Conservation (phyloP, 768 basidiomycete genomes). For the Trametes punicea region DNA sequence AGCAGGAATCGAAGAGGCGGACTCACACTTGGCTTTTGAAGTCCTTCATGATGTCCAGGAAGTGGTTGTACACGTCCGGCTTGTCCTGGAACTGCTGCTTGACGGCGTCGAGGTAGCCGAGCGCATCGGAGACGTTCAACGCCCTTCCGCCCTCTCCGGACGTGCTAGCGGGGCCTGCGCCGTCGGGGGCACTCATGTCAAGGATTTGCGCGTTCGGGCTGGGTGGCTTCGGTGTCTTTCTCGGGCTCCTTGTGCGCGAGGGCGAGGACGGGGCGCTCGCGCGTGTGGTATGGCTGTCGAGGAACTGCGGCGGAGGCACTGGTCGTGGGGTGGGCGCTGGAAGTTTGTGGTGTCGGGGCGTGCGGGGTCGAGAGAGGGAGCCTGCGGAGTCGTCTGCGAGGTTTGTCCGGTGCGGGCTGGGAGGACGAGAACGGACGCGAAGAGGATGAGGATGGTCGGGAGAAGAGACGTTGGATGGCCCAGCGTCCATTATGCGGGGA, state of each 20-base stretch:
- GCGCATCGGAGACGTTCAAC: conserved; percentile 89
- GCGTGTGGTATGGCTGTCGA: conserved; percentile 10
- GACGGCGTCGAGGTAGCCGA: conserved; percentile 92
- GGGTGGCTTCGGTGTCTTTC: conserved; percentile 12
- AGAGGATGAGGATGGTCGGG: conserved; percentile 2
- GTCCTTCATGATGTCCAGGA: conserved; percentile 98
- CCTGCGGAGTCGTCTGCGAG: conserved; percentile 2
- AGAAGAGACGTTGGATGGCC: conserved; percentile 7
- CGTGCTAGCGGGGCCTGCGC: conserved; percentile 12
- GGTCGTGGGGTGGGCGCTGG: conserved; percentile 17
- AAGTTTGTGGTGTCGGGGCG: conserved; percentile 11
- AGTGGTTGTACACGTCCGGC: conserved; percentile 93
- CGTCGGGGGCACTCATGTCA: conserved; percentile 11
- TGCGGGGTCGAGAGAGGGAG: conserved; percentile 2
- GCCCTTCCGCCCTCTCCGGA: conserved; percentile 39
- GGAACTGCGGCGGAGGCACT: conserved; percentile 14
- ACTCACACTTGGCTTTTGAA: conserved; percentile 94
- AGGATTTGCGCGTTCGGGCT: conserved; percentile 16
- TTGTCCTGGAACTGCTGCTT: conserved; percentile 87
- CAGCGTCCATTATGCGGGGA: conserved; percentile 18
- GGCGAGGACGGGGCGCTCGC: conserved; percentile 15
- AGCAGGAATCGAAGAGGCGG: not conserved
- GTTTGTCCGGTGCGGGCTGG: conserved; percentile 2
- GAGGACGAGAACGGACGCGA: not conserved
- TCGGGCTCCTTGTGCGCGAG: conserved; percentile 9